Percentiles rank a stretch among this genome's conserved stretches.
These are phyloP conservation scores for Exserohilum rostratum DNA, from an alignment of 2,329 filamentous ascomycete genomes.

Conservation along the genomic window DNA sequence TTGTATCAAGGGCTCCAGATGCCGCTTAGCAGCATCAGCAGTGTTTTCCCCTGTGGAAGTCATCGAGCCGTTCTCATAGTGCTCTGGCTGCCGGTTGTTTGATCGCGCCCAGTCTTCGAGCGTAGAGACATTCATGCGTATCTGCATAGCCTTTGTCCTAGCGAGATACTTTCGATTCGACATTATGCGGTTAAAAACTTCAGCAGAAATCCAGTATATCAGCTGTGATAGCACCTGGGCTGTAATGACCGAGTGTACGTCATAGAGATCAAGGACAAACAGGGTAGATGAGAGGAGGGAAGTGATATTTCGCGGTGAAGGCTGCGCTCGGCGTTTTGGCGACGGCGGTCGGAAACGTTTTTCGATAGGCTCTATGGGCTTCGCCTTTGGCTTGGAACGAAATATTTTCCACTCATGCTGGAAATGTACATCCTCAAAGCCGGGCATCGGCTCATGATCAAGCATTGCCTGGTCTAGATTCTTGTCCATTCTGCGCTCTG, in stretches of 20 bases:
- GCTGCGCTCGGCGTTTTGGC: slow-evolving; percentile 88
- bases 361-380: slow-evolving; percentile 81
- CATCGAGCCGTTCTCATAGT: slow-evolving; percentile 92
- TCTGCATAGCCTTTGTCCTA: slow-evolving; percentile 98
- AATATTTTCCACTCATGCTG: slow-evolving; percentile 99
- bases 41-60: slow-evolving; percentile 84
- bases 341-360: slow-evolving; percentile 92
- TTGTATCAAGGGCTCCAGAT: slow-evolving; percentile 90
- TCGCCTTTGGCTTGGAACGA: slow-evolving; percentile 86
- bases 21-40: slow-evolving; percentile 79
- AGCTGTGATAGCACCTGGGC: slow-evolving; percentile 91
- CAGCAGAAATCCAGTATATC: slow-evolving; percentile 93
- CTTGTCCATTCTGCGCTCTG: slow-evolving; percentile 94
- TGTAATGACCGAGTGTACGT: slow-evolving; percentile 95
- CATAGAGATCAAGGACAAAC: slow-evolving; percentile 97
- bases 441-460: slow-evolving; percentile 96
- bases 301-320: slow-evolving; percentile 92
- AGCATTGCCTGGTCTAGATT: slow-evolving; percentile 92
- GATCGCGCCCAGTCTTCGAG: slow-evolving; percentile 94
- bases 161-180: slow-evolving; percentile 93
- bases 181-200: slow-evolving; percentile 98
- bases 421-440: slow-evolving; percentile 94
- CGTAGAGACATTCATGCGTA: slow-evolving; percentile 96
- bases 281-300: slow-evolving; percentile 93
- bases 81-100: slow-evolving; percentile 93